Evolutionary conservation across 2,329 filamentous ascomycete species (phyloP).

Genomic region (Fusarium sp.): DNA sequence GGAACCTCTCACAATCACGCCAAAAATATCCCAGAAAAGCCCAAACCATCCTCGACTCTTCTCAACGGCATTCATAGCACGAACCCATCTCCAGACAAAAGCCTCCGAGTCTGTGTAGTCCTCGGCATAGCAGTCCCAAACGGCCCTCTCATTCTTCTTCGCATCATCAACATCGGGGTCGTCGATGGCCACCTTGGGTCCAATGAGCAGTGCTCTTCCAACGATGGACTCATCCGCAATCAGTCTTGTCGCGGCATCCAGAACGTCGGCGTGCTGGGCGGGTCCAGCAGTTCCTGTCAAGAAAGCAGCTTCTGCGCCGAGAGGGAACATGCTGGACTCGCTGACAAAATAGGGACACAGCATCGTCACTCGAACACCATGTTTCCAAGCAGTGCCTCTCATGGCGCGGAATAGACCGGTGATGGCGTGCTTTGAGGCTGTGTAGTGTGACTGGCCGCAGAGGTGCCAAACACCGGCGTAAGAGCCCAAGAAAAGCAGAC

Average conservation of each 20-base stretch:
- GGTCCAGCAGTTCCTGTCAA: slow-evolving; percentile 1
- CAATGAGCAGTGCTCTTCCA: slow-evolving; percentile 6
- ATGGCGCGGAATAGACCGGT: slow-evolving; percentile 6
- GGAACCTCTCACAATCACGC: background rate
- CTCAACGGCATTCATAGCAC: slow-evolving; percentile 3
- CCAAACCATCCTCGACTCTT: slow-evolving; percentile 7
- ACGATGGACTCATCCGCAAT: slow-evolving; percentile 11
- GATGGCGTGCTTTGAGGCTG: slow-evolving; percentile 14
- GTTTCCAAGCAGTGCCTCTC: slow-evolving; percentile 12
- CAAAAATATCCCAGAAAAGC: slow-evolving; percentile 6
- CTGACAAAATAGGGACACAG: slow-evolving; percentile 11
- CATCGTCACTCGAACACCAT: slow-evolving; percentile 7
- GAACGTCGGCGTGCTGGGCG: slow-evolving; percentile 1
- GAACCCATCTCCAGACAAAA: slow-evolving; percentile 11
- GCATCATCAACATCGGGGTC: background rate
- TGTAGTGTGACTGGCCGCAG: background rate
- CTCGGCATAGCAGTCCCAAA: slow-evolving; percentile 12
- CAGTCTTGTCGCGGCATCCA: slow-evolving; percentile 7
- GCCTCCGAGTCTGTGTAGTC: slow-evolving; percentile 11
- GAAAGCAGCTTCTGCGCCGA: slow-evolving; percentile 3
- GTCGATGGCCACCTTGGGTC: background rate
- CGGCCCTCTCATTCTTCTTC: background rate
- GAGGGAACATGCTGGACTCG: slow-evolving; percentile 13
- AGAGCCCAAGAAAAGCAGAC: slow-evolving; percentile 7
- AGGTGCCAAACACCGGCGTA: slow-evolving; percentile 13